A percentile compares a stretch with the other conserved stretches of the same genome.
These are phyloP conservation scores for Antarctomyces pellizariae DNA, from an alignment of 495 filamentous ascomycete genomes.

Conservation along the genomic window DNA sequence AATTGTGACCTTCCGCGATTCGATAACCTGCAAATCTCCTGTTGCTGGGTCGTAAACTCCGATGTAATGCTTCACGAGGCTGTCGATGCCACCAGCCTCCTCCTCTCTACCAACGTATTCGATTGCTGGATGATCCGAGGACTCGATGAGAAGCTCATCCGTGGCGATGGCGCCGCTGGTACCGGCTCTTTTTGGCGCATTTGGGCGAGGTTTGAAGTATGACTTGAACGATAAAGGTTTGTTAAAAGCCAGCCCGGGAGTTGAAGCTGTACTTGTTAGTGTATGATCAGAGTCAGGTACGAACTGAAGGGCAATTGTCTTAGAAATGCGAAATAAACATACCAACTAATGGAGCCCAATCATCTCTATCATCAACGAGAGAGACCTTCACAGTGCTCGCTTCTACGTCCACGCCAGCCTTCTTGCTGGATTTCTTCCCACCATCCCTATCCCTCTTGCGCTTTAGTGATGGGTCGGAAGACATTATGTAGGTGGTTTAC, in stretches of 20 bases:
- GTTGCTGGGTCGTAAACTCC: slow-evolving; percentile 60
- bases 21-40: slow-evolving; percentile 46
- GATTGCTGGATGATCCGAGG: slow-evolving; percentile 48
- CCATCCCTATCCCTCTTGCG: slow-evolving; percentile 39
- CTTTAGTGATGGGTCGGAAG: too few relatives aligned
- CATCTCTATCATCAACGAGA: slow-evolving; percentile 29
- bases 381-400: slow-evolving; percentile 28
- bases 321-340: slow-evolving; percentile 8
- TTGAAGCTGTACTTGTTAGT: slow-evolving; percentile 26
- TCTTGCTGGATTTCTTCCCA: slow-evolving; percentile 35
- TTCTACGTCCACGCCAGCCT: slow-evolving; percentile 27
- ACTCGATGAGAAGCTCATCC: slow-evolving; percentile 49
- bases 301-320: background rate
- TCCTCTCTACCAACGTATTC: slow-evolving; percentile 68
- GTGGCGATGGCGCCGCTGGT: slow-evolving; percentile 20
- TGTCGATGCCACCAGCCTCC: slow-evolving; percentile 31
- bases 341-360: slow-evolving; percentile 45
- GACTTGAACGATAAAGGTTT: slow-evolving; percentile 32
- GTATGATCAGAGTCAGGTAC: slow-evolving; percentile 5
- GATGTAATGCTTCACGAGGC: slow-evolving; percentile 60
- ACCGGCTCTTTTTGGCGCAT: slow-evolving; percentile 17
- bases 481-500: too few relatives aligned
- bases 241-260: slow-evolving; percentile 39
- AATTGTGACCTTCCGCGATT: slow-evolving; percentile 53
- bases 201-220: slow-evolving; percentile 31